phyloP scores from a whole-genome alignment of 352 stramenopile species.

The Aphanomyces invadans region DNA sequence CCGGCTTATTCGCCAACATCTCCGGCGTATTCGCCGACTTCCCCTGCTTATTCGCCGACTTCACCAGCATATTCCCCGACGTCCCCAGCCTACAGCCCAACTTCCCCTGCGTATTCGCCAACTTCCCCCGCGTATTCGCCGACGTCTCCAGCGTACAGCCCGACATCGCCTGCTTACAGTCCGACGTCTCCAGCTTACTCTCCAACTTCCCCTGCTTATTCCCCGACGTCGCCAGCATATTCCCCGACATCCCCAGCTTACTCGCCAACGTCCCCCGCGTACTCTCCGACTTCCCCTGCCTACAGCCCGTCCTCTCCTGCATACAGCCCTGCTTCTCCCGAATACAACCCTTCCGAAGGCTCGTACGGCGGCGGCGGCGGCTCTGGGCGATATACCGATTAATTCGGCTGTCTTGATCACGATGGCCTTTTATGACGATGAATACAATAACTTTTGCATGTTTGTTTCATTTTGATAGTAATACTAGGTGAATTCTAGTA shows the following conservation, averaged over 20 bases:
- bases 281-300: constrained; percentile 57
- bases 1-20: constrained; percentile 60
- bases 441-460: background rate
- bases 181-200: constrained; percentile 61
- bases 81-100: constrained; percentile 54
- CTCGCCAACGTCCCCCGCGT: constrained; percentile 76
- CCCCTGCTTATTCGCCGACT: constrained; percentile 35
- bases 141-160: constrained; percentile 58
- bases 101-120: constrained; percentile 48
- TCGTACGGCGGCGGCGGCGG: background rate
- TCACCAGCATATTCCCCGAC: constrained; percentile 55
- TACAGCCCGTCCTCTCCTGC: constrained; percentile 42
- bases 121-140: constrained; percentile 66
- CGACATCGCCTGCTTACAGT: constrained; percentile 67
- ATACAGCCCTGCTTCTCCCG: constrained; percentile 30
- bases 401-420: too few species aligned
- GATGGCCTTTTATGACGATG: constrained; percentile 4
- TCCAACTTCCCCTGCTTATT: constrained; percentile 67
- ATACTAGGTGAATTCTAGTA: background rate
- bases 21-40: constrained; percentile 42
- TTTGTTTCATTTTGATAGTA: background rate
- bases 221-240: constrained; percentile 70
- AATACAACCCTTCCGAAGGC: constrained; percentile 22
- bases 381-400: constrained; percentile 6
- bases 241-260: constrained; percentile 88